phyloP scores from a whole-genome alignment of 345 rosid genomes.

The Citrus trifoliata region DNA sequence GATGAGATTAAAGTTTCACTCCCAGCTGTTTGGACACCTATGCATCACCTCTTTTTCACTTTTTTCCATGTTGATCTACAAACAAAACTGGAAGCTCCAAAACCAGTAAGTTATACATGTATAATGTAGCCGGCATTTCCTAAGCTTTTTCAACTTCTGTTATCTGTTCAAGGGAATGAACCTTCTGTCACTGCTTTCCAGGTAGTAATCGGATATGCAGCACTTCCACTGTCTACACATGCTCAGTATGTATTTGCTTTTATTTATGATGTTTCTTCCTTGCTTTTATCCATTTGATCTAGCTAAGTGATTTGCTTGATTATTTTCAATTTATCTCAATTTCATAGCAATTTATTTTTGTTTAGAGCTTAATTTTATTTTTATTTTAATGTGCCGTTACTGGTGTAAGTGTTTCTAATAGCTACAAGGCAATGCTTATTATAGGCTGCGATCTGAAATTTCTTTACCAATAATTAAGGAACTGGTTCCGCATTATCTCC shows the following conservation, averaged over 20 bases:
- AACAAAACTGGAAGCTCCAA: constrained; percentile 96
- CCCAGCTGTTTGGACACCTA: constrained; percentile 90
- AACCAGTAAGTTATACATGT: constrained; percentile 60
- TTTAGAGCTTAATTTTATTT: constrained; percentile 1
- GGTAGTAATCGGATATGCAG: constrained; percentile 93
- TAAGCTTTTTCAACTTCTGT: constrained; percentile 7
- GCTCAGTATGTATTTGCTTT: constrained; percentile 69
- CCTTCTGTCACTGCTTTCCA: constrained; percentile 29
- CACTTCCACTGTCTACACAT: constrained; percentile 85
- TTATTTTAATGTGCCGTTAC: background rate
- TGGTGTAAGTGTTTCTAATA: constrained; percentile 2
- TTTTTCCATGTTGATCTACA: constrained; percentile 97
- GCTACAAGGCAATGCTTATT: constrained; percentile 1
- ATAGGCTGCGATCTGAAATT: constrained; percentile 89
- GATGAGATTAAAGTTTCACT: constrained; percentile 90
- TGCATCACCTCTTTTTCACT: constrained; percentile 93
- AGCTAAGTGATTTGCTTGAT: background rate
- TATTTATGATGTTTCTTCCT: background rate
- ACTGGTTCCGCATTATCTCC: constrained; percentile 95
- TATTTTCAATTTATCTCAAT: background rate
- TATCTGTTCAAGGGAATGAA: background rate
- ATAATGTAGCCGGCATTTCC: background rate
- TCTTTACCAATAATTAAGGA: constrained; percentile 93
- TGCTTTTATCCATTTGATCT: background rate
- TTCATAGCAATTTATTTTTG: background rate